Percentiles rank a stretch among this genome's conserved stretches.
phyloP scores from a whole-genome alignment of 163 green algal species.

The Chlamydomonas reinhardtii region DNA sequence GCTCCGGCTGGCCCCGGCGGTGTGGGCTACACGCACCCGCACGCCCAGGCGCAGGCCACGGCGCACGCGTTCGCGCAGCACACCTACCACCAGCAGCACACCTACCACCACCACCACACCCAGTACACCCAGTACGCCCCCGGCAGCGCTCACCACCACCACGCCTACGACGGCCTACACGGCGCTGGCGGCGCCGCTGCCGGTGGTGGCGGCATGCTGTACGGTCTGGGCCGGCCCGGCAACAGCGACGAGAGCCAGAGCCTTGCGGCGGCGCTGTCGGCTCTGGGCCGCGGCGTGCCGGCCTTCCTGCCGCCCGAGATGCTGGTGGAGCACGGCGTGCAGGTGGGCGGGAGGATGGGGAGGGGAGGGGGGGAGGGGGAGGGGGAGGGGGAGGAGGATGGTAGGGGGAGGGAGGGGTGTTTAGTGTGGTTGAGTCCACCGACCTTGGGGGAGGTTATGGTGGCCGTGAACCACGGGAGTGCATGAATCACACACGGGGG shows the following conservation, averaged over 20 bases:
- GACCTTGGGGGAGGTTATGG: too few species aligned
- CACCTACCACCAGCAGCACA: background rate
- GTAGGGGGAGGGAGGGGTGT: too few species aligned
- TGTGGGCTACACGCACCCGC: conserved; percentile 6
- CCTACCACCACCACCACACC: background rate
- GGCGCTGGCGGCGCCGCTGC: background rate
- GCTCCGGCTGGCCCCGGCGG: too few species aligned
- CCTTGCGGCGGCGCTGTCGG: conserved; percentile 42
- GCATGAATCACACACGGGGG: too few species aligned
- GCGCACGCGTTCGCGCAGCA: conserved; percentile 21
- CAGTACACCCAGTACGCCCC: background rate
- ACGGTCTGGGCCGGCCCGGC: background rate
- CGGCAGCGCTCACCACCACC: background rate
- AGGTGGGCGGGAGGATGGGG: background rate
- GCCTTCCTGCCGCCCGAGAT: conserved; percentile 41
- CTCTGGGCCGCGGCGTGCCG: conserved; percentile 23
- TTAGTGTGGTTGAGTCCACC: too few species aligned
- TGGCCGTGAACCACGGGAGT: too few species aligned
- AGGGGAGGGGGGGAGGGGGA: background rate
- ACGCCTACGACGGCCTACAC: background rate
- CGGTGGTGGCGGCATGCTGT: background rate
- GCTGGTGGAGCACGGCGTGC: conserved; percentile 35
- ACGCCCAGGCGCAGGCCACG: conserved; percentile 22
- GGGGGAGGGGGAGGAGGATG: background rate
- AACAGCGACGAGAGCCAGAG: conserved; percentile 25